phyloP scores from a whole-genome alignment of 306 rosid genomes.

The Crataegus laevigata region DNA sequence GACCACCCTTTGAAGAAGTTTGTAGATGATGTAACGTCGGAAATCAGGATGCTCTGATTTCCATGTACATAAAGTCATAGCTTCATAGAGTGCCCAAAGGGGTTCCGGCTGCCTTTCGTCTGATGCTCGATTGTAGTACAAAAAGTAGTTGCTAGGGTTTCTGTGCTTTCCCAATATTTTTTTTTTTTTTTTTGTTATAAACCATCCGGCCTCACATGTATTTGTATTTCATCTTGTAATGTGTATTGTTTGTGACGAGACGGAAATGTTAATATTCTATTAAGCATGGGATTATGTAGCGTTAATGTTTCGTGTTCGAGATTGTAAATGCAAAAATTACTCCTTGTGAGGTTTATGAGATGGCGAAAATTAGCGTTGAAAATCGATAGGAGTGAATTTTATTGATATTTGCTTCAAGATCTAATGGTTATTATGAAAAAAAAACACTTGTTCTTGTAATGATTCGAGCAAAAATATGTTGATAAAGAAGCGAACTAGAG shows the following conservation, averaged over 20 bases:
- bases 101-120: conserved; percentile 29
- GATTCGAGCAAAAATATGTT: neutral
- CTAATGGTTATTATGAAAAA: neutral
- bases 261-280: conserved; percentile 4
- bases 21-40: conserved; percentile 6
- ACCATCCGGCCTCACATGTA: conserved; percentile 12
- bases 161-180: conserved; percentile 16
- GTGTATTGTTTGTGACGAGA: conserved; percentile 13
- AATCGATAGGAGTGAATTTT: neutral
- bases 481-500: conserved; percentile 36
- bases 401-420: neutral
- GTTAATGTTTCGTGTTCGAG: neutral
- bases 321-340: neutral
- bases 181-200: neutral
- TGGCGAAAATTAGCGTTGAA: neutral
- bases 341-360: neutral
- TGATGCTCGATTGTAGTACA: conserved; percentile 20
- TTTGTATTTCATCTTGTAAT: conserved; percentile 3
- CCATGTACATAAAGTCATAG: conserved; percentile 43
- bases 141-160: conserved; percentile 6
- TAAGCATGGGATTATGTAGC: conserved; percentile 6
- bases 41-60: conserved; percentile 19
- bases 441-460: neutral
- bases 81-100: conserved; percentile 40
- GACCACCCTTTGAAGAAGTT: conserved; percentile 14